Percentiles rank a stretch among this genome's conserved stretches.
Conservation (phyloP, 768 basidiomycete genomes). For the Tricholoma saponaceum region DNA sequence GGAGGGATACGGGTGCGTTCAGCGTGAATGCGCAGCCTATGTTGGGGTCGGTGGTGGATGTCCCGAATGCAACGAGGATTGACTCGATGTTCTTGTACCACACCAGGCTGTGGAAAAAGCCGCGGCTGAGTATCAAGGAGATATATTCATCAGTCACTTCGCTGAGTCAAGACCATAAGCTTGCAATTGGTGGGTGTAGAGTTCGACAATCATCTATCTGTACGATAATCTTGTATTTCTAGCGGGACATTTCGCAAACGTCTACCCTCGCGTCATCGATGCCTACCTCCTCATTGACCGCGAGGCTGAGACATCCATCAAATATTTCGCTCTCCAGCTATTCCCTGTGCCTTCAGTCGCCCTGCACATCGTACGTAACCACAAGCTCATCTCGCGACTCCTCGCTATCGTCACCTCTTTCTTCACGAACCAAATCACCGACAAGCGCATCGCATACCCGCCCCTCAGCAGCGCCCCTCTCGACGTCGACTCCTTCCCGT, state of each 20-base stretch:
- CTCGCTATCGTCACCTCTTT: constrained; percentile 85
- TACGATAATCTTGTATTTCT: background rate
- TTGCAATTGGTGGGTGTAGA: constrained; percentile 64
- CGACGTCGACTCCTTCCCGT: constrained; percentile 82
- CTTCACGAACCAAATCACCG: constrained; percentile 85
- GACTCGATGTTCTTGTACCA: constrained; percentile 80
- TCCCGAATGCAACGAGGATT: constrained; percentile 43
- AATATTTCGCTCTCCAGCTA: constrained; percentile 88
- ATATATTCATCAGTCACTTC: constrained; percentile 74
- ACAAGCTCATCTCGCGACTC: constrained; percentile 70
- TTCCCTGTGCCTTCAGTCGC: constrained; percentile 90
- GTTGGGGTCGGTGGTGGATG: constrained; percentile 32
- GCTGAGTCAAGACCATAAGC: constrained; percentile 68
- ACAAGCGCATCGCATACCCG: constrained; percentile 60
- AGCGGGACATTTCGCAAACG: constrained; percentile 82
- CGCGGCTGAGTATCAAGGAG: constrained; percentile 76
- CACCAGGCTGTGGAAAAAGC: constrained; percentile 80
- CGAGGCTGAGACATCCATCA: constrained; percentile 93
- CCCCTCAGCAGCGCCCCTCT: constrained; percentile 32
- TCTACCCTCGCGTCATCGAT: constrained; percentile 85
- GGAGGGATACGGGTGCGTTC: constrained; percentile 44
- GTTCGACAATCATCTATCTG: background rate
- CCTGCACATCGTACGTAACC: constrained; percentile 68
- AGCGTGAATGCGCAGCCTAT: constrained; percentile 35
- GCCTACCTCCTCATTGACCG: constrained; percentile 90